Evolutionary conservation across 2,329 filamentous ascomycete species (phyloP), one percentile per base, ranked within the genome.

Genomic region (Penicillium sp.): DNA sequence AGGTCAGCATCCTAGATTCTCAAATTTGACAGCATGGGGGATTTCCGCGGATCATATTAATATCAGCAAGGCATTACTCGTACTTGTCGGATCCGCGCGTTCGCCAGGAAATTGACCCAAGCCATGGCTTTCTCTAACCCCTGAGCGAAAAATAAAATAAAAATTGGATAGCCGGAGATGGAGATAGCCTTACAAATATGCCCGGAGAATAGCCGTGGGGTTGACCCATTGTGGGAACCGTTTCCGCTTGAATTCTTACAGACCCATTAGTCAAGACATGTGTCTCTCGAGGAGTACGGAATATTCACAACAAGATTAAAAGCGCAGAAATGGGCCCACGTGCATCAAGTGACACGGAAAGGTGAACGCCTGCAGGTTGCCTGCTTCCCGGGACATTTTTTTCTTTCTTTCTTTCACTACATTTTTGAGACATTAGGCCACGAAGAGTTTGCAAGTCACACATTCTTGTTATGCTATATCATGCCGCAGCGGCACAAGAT

Each of bases 321-420:
- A 45, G 18, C 47, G 44, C 38, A 48, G 44, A 22, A 43, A 53
- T 54, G 52, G 52, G 40, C 47, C 52, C 52, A 54, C 52, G 52
- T 54, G 52, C 47, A 44, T 32, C 22, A 24, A 54, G 46, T 54
- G 47, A 45, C 47, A 54, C 16, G 29, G 31, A 46, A 24, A 16
- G 22, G 38, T 21, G 45, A 49, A 49, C 32, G 29, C 40, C 51
- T 53, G 31, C 51, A 53, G 50, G 44, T 38, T 27, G 40, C 49
- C 43, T 46, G 10, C 27, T 43, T 43, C 18, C 21, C 39, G 34
- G 39, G 14, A 31, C 11, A 42, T 36, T 47, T n/a, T 13, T 10
- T 8, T 44, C 29, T 11, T 42, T 18, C 11, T 29, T 47, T 29
- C 11, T 11, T 6, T 24, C 14, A 31, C n/a, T 27, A 27, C 24